These are phyloP conservation scores for Corniculantispora saksenae DNA, from an alignment of 2,329 filamentous ascomycete genomes.

Conservation along the genomic window DNA sequence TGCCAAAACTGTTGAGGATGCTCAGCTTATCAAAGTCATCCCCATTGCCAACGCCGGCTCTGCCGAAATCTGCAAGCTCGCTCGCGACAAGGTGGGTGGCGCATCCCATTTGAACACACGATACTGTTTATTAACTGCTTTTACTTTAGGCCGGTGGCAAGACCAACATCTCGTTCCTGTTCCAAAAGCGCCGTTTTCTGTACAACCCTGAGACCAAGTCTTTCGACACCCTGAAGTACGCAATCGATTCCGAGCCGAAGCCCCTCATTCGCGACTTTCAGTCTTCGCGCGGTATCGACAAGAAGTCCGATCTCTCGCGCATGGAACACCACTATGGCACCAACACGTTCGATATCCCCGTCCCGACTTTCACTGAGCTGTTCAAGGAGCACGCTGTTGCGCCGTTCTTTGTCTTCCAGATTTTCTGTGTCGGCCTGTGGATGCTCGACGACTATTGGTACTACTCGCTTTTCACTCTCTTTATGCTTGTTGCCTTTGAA, in stretches of 20 bases:
- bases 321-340: conserved; percentile 91
- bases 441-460: conserved; percentile 99
- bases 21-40: conserved; percentile 87
- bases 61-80: conserved; percentile 81
- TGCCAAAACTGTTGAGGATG: conserved; percentile 69
- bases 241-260: conserved; percentile 82
- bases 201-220: conserved; percentile 70
- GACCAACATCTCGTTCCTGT: conserved; percentile 82
- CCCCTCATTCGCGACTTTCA: conserved; percentile 79
- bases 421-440: conserved; percentile 98
- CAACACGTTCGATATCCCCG: conserved; percentile 97
- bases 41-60: conserved; percentile 86
- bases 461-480: conserved; percentile 96
- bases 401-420: conserved; percentile 98
- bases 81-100: conserved; percentile 65
- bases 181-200: conserved; percentile 96
- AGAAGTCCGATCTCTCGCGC: conserved; percentile 72
- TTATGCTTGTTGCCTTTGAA: conserved; percentile 97
- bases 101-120: background rate
- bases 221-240: conserved; percentile 83
- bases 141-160: conserved; percentile 64
- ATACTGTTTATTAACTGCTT: background rate
- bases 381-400: conserved; percentile 98
- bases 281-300: conserved; percentile 71
- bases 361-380: conserved; percentile 91